Conservation (phyloP, 371 early-diverging fungal species). For the Umbelopsis sp. region DNA sequence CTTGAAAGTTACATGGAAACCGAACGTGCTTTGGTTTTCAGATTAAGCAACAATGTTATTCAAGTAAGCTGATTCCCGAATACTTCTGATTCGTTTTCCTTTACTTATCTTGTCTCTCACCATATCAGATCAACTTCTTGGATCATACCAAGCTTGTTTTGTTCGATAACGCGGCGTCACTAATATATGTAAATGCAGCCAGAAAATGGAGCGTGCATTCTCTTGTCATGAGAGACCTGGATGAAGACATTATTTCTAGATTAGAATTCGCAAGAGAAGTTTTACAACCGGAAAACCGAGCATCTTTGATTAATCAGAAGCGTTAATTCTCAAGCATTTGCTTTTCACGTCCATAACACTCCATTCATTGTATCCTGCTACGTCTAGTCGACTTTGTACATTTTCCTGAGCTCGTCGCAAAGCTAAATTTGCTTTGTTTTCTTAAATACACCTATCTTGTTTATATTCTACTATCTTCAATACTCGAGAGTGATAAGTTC, state of each 20-base stretch:
- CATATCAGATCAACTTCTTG: conserved; percentile 69
- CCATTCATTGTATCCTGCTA: not conserved
- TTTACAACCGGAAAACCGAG: conserved; percentile 4
- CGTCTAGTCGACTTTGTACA: not conserved
- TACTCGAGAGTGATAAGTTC: too few species aligned
- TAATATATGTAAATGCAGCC: conserved; percentile 2
- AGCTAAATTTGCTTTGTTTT: not conserved
- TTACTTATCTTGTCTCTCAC: not conserved
- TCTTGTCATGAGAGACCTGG: not conserved
- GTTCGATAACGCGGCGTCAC: conserved; percentile 27
- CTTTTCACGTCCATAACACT: not conserved
- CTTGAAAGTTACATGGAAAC: conserved; percentile 71
- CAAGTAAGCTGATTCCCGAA: conserved; percentile 55
- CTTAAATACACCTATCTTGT: not conserved
- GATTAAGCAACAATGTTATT: conserved; percentile 69
- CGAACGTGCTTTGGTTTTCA: conserved; percentile 71
- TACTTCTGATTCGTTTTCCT: not conserved
- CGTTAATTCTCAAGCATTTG: not conserved
- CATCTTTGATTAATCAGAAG: not conserved
- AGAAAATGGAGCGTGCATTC: conserved; percentile 8
- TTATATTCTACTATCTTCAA: not conserved
- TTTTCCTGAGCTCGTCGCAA: not conserved
- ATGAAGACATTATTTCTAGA: not conserved
- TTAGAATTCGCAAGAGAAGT: conserved; percentile 1
- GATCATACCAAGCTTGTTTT: conserved; percentile 77